Evolutionary conservation across 169 alveolate genomes (phyloP), one percentile per base, ranked within the genome.

Genomic region (Plasmodium sp.): DNA sequence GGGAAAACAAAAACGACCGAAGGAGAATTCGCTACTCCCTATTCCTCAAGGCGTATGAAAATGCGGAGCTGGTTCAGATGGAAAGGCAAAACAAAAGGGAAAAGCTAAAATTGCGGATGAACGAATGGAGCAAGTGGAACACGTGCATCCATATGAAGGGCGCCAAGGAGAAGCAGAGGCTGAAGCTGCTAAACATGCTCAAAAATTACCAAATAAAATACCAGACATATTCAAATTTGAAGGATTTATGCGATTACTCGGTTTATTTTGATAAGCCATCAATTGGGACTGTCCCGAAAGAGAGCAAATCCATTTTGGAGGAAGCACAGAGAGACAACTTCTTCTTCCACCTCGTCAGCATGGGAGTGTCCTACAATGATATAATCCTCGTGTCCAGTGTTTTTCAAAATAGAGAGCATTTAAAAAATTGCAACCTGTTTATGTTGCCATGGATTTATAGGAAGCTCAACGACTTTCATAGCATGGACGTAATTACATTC

Each of bases 361-460:
- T 86, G 14, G 93, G 93, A 5, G 81, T 86, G 41, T 77, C 93
- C 31, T 86, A 86, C 62, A 71, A 86, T 86, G 93, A 86, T 77
- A 77, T 86, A 33, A 86, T 86, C 16, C 58, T 75, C 14, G 77
- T 86, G 86, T 84, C 93, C 0, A 86, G 93, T 77, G 72, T 86
- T 6, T 86, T 86, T 33, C 45, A 86, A 86, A 86, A 86, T 9
- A 86, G 75, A 36, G 72, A 86, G 77, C 81, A 86, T 56, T 43
- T 86, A 67, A 75, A 86, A 45, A 7, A 77, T 75, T 54, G 93
- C 58, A 86, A 86, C 77, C 10, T 86, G 31, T 86, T 51, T 51
- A 86, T 86, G 93, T 51, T 86, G 7, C 93, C 93, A 33, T 86
- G 93, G 93, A 86, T 86, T 56, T 74, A 86, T 77, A 86, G 81